A percentile compares a stretch with the other conserved stretches of the same genome.
These are phyloP conservation scores for Komagataella phaffii DNA, from an alignment of 805 yeast genomes.

Conservation along the genomic window DNA sequence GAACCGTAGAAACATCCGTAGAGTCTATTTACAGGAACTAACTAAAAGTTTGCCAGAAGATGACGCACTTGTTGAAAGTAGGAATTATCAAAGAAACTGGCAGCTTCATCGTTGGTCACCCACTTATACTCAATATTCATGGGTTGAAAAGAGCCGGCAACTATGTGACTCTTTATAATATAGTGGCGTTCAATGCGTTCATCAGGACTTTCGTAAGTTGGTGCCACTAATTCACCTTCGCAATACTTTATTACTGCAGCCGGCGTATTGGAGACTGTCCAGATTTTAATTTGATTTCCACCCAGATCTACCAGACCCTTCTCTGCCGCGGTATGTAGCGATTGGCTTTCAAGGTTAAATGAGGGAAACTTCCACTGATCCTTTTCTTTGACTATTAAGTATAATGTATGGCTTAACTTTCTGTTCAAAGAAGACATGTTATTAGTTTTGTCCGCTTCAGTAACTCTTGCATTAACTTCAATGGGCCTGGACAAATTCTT, in stretches of 20 bases:
- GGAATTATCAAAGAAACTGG: slow-evolving; percentile 30
- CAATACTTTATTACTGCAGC: slow-evolving; percentile 47
- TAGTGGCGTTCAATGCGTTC: slow-evolving; percentile 37
- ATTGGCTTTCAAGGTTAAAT: slow-evolving; percentile 34
- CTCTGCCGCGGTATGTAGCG: slow-evolving; percentile 66
- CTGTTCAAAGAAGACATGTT: slow-evolving; percentile 68
- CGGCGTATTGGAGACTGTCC: slow-evolving; percentile 87
- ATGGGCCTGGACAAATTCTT: slow-evolving; percentile 60
- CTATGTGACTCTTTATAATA: slow-evolving; percentile 73
- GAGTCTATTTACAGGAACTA: not conserved
- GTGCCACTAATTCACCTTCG: slow-evolving; percentile 13
- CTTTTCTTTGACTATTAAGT: slow-evolving; percentile 43
- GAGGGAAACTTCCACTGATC: slow-evolving; percentile 72
- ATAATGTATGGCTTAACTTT: slow-evolving; percentile 65
- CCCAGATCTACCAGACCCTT: slow-evolving; percentile 59
- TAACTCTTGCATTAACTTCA: slow-evolving; percentile 53
- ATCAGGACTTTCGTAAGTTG: slow-evolving; percentile 7
- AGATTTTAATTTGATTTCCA: slow-evolving; percentile 66
- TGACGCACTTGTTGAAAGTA: slow-evolving; percentile 46
- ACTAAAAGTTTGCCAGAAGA: slow-evolving; percentile 27
- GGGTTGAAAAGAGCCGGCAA: slow-evolving; percentile 61
- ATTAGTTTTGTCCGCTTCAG: slow-evolving; percentile 58
- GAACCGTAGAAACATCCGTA: not conserved
- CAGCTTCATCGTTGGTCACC: slow-evolving; percentile 74
- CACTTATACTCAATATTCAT: slow-evolving; percentile 42